These are phyloP conservation scores for Blastobotrys muscicola DNA, from an alignment of 805 yeast species.

Conservation along the genomic window DNA sequence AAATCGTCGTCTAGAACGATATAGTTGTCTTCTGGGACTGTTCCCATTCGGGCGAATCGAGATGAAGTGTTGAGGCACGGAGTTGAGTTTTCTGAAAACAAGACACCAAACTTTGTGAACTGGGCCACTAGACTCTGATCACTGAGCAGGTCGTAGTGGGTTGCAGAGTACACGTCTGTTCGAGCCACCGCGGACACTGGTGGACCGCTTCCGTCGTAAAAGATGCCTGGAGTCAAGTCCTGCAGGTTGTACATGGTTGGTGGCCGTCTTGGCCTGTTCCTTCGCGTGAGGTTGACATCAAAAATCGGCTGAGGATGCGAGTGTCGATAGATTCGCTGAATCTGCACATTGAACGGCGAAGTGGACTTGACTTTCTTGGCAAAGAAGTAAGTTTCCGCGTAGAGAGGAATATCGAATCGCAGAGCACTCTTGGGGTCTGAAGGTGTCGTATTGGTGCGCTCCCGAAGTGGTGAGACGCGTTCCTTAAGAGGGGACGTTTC, in stretches of 20 bases:
- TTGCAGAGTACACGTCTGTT: constrained; percentile 1
- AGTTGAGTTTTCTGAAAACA: background rate
- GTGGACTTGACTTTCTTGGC: constrained; percentile 6
- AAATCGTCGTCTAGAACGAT: background rate
- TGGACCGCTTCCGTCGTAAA: constrained; percentile 7
- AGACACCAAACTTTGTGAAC: constrained; percentile 1
- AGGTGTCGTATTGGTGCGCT: no score
- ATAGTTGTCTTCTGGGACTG: background rate
- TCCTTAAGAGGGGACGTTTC: no score
- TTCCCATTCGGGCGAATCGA: constrained; percentile 2
- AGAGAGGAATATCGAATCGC: background rate
- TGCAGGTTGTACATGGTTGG: background rate
- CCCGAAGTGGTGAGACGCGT: no score
- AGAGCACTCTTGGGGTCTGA: no score
- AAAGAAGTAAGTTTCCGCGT: constrained; percentile 5
- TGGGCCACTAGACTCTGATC: constrained; percentile 1
- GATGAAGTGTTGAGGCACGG: constrained; percentile 1
- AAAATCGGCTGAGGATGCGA: constrained; percentile 12
- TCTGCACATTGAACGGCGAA: constrained; percentile 6
- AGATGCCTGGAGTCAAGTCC: background rate
- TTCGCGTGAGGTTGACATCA: constrained; percentile 5
- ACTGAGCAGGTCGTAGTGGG: constrained; percentile 3
- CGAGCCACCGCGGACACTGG: constrained; percentile 1
- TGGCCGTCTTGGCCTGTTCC: constrained; percentile 1
- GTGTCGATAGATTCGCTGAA: constrained; percentile 11